phyloP scores from a whole-genome alignment of 345 rosid species.

The Populus pruinosa region DNA sequence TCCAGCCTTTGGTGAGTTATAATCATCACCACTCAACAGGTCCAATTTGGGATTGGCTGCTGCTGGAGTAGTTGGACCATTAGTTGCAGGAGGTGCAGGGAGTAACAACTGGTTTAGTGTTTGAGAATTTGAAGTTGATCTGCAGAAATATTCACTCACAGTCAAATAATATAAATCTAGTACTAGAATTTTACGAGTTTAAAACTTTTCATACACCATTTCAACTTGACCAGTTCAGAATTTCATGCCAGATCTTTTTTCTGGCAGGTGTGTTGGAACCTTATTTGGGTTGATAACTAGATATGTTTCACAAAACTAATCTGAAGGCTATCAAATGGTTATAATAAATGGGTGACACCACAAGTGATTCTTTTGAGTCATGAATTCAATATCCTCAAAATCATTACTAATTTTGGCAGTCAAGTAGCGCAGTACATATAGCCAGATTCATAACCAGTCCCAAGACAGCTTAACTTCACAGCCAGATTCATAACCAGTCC shows the following conservation, averaged over 20 bases:
- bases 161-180: conserved; percentile 11
- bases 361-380: background rate
- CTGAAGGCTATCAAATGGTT: background rate
- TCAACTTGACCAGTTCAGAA: background rate
- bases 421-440: background rate
- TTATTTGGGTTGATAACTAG: no score
- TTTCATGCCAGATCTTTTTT: background rate
- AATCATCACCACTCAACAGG: conserved; percentile 93
- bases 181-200: background rate
- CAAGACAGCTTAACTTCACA: background rate
- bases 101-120: conserved; percentile 67
- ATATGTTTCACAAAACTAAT: background rate
- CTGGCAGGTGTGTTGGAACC: background rate
- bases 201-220: background rate
- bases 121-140: conserved; percentile 54
- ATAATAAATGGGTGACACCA: background rate
- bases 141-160: conserved; percentile 29
- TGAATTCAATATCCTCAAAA: background rate
- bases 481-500: no score
- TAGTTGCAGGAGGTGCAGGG: conserved; percentile 76
- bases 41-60: conserved; percentile 68
- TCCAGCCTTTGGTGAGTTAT: conserved; percentile 55
- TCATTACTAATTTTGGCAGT: background rate
- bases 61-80: conserved; percentile 49
- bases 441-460: background rate